Base-by-base conservation (phyloP, 345 rosid species). In the Populus deltoides region DNA sequence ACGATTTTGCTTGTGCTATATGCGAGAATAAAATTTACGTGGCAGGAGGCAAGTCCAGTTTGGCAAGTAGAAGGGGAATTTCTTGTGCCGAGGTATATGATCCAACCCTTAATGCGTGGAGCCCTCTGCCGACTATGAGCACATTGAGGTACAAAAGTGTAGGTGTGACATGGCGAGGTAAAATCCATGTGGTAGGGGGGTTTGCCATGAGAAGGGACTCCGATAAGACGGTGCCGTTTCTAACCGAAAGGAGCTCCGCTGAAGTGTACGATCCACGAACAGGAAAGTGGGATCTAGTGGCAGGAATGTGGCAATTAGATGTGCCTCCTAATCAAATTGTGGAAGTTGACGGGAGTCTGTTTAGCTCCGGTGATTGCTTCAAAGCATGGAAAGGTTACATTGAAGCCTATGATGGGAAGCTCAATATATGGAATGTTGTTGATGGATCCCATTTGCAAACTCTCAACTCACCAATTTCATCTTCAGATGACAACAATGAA, bases 321-420 rank as follows among this genome's bases (percentile, higher is more conserved):
- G 82, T 88, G 0, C 94, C 91, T 17, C 92, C 94, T 7, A 86
- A 89, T 74, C 91, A 86, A 63, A 88, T 88, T 16, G 90, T 87
- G 3, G 84, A 55, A 0, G 68, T 87, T 22, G 70, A 83, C 8
- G 85, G 81, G 11, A 83, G 67, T 70, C 74, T 89, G 5, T 87
- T 86, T n/a, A 91, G 90, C 83, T 88, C 90, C 0, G 92, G 91
- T 0, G 94, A 91, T 29, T 89, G 91, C 74, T 76, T 91, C 18
- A 85, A 86, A 3, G 79, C 88, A 0, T 89, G 94, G 90, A 91
- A 91, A 79, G 91, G 92, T 17, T 89, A 83, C 74, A 87, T 91
- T 2, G 91, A 88, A 15, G 73, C 81, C 0, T 87, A 86, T 6
- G 88, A 89, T 33, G 89, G 84, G 8, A 71, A 74, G 29, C 84